These are phyloP conservation scores for Scheffersomyces lignicola DNA, from an alignment of 1,139 yeast species.

Conservation along the genomic window DNA sequence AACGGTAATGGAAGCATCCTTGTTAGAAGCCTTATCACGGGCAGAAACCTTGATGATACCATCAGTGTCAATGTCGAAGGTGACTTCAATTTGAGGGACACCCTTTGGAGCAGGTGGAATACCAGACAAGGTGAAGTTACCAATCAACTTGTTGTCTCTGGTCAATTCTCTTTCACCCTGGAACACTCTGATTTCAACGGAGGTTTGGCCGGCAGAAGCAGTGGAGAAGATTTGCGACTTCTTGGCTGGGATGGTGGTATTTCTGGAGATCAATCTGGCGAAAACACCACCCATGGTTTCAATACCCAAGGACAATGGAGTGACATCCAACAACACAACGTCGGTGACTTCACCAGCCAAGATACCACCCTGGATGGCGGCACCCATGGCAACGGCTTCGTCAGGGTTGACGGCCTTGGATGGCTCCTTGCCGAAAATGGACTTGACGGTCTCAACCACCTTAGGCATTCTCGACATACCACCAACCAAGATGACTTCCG, in stretches of 20 bases:
- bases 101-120: slow-evolving; percentile 99
- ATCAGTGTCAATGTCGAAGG: slow-evolving; percentile 97
- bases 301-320: slow-evolving; percentile 97
- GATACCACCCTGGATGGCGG: slow-evolving; percentile 99
- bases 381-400: slow-evolving; percentile 99
- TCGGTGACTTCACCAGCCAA: slow-evolving; percentile 97
- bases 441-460: slow-evolving; percentile 94
- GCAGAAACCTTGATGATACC: slow-evolving; percentile 99
- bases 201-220: slow-evolving; percentile 98
- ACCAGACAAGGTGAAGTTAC: slow-evolving; percentile 94
- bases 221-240: slow-evolving; percentile 97
- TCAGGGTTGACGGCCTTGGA: slow-evolving; percentile 99
- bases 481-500: slow-evolving; percentile 97
- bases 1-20: slow-evolving; percentile 98
- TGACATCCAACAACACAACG: slow-evolving; percentile 77
- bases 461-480: slow-evolving; percentile 99
- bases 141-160: slow-evolving; percentile 97
- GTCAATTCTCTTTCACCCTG: slow-evolving; percentile 99
- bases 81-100: slow-evolving; percentile 98
- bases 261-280: slow-evolving; percentile 96
- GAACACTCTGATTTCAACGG: slow-evolving; percentile 98
- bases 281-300: slow-evolving; percentile 99
- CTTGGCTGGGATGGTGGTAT: slow-evolving; percentile 97
- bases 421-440: slow-evolving; percentile 91
- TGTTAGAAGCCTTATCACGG: slow-evolving; percentile 96